Conservation (phyloP, 306 rosid species). For the Abrus precatorius region DNA sequence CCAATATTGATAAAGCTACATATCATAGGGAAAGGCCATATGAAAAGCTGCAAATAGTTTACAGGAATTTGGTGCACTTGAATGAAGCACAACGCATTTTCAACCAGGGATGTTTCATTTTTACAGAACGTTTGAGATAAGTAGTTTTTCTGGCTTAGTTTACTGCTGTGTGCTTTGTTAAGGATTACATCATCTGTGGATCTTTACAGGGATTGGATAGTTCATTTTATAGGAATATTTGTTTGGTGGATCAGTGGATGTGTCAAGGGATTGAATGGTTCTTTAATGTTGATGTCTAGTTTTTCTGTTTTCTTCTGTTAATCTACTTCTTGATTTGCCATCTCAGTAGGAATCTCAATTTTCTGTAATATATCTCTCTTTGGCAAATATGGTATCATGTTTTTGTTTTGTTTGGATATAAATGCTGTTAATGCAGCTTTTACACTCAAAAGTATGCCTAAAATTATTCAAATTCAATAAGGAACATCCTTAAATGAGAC, state of each 20-base stretch:
- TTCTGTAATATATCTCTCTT: not conserved
- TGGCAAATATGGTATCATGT: not conserved
- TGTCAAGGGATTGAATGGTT: not conserved
- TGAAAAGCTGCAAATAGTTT: constrained; percentile 10
- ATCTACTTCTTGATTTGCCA: not conserved
- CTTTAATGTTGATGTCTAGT: not conserved
- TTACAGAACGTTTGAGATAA: not conserved
- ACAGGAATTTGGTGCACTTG: constrained; percentile 29
- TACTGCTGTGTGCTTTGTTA: not conserved
- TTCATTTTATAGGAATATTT: constrained; percentile 3
- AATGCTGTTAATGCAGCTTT: not conserved
- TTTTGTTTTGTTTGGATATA: constrained; percentile 12
- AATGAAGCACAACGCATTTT: constrained; percentile 34
- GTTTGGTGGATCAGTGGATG: constrained; percentile 10
- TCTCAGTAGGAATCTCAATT: constrained; percentile 12
- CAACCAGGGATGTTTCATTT: constrained; percentile 12
- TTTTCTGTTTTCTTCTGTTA: constrained; percentile 17
- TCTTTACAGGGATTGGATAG: constrained; percentile 23
- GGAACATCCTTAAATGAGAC: not conserved
- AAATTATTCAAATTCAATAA: constrained; percentile 1
- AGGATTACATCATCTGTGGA: constrained; percentile 16
- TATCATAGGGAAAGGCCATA: constrained; percentile 14
- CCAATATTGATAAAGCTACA: constrained; percentile 20
- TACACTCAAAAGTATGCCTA: not conserved
- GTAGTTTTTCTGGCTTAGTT: not conserved